A percentile compares a stretch with the other conserved stretches of the same genome.
phyloP scores from a whole-genome alignment of 352 stramenopile species.

The Peronosclerospora sorghi region DNA sequence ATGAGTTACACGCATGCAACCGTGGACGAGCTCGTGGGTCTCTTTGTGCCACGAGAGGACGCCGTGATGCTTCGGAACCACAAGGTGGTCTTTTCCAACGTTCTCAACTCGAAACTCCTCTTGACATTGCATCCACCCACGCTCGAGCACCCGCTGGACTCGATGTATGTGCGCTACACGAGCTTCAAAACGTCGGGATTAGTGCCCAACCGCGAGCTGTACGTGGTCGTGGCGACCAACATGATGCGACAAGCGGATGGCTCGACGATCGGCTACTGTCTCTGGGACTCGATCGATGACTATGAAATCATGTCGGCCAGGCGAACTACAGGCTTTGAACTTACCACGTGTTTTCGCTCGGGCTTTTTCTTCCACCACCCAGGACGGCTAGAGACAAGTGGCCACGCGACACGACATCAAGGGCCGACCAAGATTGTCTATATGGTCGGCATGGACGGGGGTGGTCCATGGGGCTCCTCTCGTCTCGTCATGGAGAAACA shows the following conservation, averaged over 20 bases:
- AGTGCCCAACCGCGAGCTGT: conserved; percentile 27
- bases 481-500: conserved; percentile 32
- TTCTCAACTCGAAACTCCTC: conserved; percentile 30
- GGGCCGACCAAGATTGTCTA: conserved; percentile 40
- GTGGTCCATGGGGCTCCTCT: conserved; percentile 12
- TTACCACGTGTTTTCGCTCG: conserved; percentile 28
- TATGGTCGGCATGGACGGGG: conserved; percentile 27
- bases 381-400: conserved; percentile 6
- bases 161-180: conserved; percentile 18
- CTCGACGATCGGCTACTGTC: conserved; percentile 41
- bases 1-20: conserved; percentile 27
- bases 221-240: conserved; percentile 20
- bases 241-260: conserved; percentile 23
- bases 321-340: conserved; percentile 9
- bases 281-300: conserved; percentile 41
- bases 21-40: conserved; percentile 29
- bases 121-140: conserved; percentile 21
- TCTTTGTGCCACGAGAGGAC: conserved; percentile 30
- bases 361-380: conserved; percentile 35
- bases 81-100: conserved; percentile 33
- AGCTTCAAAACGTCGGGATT: conserved; percentile 24
- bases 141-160: conserved; percentile 19
- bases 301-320: conserved; percentile 4
- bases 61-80: conserved; percentile 28
- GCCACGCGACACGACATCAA: conserved; percentile 3